Conservation (phyloP, 441 rosid species). For the Pelargonium cotyledonis region DNA sequence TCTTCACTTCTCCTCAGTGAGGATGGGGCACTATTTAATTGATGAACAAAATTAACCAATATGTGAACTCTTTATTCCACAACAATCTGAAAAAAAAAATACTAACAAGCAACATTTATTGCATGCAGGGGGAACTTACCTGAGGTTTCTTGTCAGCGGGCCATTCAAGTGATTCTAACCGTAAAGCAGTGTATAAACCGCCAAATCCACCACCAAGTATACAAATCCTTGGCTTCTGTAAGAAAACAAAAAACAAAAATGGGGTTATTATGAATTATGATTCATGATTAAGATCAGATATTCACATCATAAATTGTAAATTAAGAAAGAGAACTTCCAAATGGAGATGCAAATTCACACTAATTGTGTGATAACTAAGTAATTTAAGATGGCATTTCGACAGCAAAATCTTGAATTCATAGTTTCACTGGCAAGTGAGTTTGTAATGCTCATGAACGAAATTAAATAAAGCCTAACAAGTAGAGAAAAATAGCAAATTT, state of each 20-base stretch:
- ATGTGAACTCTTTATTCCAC: background rate
- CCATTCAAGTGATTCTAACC: conserved; percentile 88
- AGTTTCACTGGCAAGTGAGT: background rate
- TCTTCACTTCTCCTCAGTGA: background rate
- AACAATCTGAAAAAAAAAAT: background rate
- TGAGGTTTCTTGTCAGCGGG: conserved; percentile 77
- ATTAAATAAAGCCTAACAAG: background rate
- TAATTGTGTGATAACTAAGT: background rate
- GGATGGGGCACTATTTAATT: background rate
- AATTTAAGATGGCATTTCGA: background rate
- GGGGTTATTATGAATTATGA: conserved; percentile 1
- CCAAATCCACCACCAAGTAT: conserved; percentile 96
- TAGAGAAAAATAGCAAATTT: background rate
- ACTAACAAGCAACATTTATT: background rate
- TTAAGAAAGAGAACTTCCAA: background rate
- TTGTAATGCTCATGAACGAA: background rate
- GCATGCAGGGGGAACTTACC: conserved; percentile 27
- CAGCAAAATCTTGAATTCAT: background rate
- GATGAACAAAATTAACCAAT: background rate
- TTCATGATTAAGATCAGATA: background rate
- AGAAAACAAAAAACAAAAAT: background rate
- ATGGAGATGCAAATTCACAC: background rate
- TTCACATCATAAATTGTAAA: background rate
- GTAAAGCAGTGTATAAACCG: conserved; percentile 81
- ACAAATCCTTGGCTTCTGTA: conserved; percentile 76